Percentiles rank a stretch among this genome's conserved stretches.
These are phyloP conservation scores for Hypoxylon sp. DNA, from an alignment of 2,329 filamentous ascomycete species.

Conservation along the genomic window DNA sequence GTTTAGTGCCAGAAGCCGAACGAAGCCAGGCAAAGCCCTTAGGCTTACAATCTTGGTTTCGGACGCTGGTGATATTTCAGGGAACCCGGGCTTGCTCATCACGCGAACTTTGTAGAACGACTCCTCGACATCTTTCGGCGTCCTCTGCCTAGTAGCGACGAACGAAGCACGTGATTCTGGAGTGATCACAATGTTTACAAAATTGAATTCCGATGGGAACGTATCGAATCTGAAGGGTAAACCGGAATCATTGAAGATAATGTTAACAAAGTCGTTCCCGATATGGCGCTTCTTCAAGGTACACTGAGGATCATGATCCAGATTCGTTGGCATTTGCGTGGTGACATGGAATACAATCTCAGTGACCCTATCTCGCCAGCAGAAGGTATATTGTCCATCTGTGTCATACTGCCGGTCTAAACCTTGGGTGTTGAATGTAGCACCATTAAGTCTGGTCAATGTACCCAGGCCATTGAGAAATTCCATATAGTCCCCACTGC, in stretches of 20 bases:
- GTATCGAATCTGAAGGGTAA: conserved; percentile 89
- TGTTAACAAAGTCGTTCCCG: conserved; percentile 97
- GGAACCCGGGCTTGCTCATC: conserved; percentile 89
- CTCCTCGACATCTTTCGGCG: conserved; percentile 57
- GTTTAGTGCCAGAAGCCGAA: conserved; percentile 90
- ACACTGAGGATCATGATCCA: conserved; percentile 80
- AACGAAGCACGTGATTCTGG: conserved; percentile 86
- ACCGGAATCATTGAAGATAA: conserved; percentile 98
- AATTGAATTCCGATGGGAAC: conserved; percentile 96
- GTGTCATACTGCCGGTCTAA: conserved; percentile 82
- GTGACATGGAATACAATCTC: conserved; percentile 97
- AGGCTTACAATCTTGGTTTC: conserved; percentile 91
- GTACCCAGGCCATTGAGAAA: conserved; percentile 88
- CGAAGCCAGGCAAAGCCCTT: conserved; percentile 84
- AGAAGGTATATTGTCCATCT: conserved; percentile 91
- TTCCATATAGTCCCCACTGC: conserved; percentile 88
- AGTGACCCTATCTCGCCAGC: conserved; percentile 94
- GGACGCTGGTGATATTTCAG: conserved; percentile 89
- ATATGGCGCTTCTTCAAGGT: conserved; percentile 94
- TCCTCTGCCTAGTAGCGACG: conserved; percentile 67
- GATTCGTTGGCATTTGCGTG: conserved; percentile 95
- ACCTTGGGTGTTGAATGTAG: conserved; percentile 93
- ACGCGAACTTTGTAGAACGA: conserved; percentile 91
- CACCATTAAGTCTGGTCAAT: conserved; percentile 82
- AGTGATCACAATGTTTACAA: conserved; percentile 95